Evolutionary conservation across 192 early-diverging fungal species (phyloP), one percentile per base, ranked within the genome.

Genomic region (Ambispora gerdemannii): DNA sequence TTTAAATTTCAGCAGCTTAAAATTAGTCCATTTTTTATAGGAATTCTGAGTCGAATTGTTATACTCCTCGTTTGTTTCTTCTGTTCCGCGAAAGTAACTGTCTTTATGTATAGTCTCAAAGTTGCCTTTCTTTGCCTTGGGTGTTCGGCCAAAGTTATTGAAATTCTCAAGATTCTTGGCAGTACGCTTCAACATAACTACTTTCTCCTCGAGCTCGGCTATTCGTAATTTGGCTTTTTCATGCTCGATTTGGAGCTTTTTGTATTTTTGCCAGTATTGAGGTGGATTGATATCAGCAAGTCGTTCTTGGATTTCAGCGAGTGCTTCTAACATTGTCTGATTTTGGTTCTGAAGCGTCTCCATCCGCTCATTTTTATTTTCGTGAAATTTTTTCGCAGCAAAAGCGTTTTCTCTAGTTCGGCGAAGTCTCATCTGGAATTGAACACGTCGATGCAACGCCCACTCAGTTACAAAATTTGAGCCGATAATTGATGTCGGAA

Each of bases 401-500:
- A 11, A 13, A 2, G 27, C 7, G 22, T 24, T 19, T 35, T 70
- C 34, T 24, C 28, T 67, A 28, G 52, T 47, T 60, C 61, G 15
- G 3, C 24, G 50, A 8, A 74, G 19, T 24, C 43, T 35, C 17
- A n/a, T 27, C 51, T 49, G 67, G 47, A 51, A 36, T 49, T 17
- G 56, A 15, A 71, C 2, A 6, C 68, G 67, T 20, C 43, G 67
- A 11, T 22, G 49, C 32, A 34, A 19, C 0, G 24, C 13, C 82
- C 80, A 83, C 65, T 85, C 84, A 43, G 43, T 74, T 6, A 76
- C 75, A 72, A 85, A 83, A 67, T 83, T 83, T 60, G 80, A 83
- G 2, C 82, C 81, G 22, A 85, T 83, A 49, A 85, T 85, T 1
- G 82, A 82, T 3, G 84, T 82, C 32, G 82, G 84, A 43, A 85